phyloP scores from a whole-genome alignment of 106 monocot species.

The Iris macrosiphon region DNA sequence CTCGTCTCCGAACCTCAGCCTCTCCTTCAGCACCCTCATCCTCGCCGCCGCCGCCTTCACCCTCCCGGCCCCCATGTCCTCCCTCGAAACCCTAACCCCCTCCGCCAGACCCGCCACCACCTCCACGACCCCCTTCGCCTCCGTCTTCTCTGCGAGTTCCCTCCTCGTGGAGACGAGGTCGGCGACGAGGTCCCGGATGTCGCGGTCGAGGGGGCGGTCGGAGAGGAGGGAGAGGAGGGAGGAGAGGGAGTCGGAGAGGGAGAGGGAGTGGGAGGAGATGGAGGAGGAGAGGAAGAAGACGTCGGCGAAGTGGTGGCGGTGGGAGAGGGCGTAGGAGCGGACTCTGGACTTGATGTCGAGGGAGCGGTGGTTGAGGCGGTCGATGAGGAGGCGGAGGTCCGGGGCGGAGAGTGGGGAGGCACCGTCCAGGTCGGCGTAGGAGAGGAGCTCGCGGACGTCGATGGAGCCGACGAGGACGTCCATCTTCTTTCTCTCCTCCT shows the following conservation, averaged over 20 bases:
- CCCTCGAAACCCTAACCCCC: constrained; percentile 31
- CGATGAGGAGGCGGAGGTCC: constrained; percentile 88
- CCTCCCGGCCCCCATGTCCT: constrained; percentile 28
- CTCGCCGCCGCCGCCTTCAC: constrained; percentile 46
- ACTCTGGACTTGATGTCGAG: constrained; percentile 62
- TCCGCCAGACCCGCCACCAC: constrained; percentile 22
- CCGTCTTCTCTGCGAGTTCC: constrained; percentile 61
- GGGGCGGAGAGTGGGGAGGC: constrained; percentile 81
- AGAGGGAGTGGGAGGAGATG: constrained; percentile 27
- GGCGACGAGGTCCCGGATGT: constrained; percentile 29
- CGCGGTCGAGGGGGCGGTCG: constrained; percentile 29
- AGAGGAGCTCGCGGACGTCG: constrained; percentile 81
- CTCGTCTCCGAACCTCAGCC: constrained; percentile 17
- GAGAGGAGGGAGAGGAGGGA: constrained; percentile 42
- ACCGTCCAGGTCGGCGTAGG: constrained; percentile 34
- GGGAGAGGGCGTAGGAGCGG: constrained; percentile 53
- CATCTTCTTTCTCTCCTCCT: too few relatives aligned
- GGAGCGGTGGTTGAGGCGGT: constrained; percentile 77
- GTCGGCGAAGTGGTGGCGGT: constrained; percentile 47
- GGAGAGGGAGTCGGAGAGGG: constrained; percentile 27
- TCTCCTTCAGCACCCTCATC: constrained; percentile 40
- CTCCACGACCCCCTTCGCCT: constrained; percentile 37
- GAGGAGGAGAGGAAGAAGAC: constrained; percentile 48
- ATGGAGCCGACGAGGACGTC: constrained; percentile 63
- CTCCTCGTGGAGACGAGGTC: constrained; percentile 44